Base-by-base conservation (phyloP, 345 rosid genomes). In the Salix viminalis region DNA sequence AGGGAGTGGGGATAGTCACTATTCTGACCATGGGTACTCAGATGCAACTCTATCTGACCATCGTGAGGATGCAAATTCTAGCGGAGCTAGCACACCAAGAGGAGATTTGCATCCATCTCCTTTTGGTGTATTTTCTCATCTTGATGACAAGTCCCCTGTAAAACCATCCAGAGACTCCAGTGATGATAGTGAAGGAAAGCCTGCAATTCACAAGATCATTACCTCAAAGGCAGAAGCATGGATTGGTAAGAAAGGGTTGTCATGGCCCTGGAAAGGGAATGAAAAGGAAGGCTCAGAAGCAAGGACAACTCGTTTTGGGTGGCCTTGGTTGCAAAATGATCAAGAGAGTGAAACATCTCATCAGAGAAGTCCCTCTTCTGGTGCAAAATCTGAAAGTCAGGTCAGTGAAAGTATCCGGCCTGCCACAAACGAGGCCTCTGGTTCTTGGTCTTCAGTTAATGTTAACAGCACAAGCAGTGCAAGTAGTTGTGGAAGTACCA, bases 191-290 rank as follows among this genome's bases (percentile, higher is more conserved):
- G 99, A 90, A 76, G 94, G 91, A 77, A 92, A 90, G 79, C 83
- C 90, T 72, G 81, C 91, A 30, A 86, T 91, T 79, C 93, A 83
- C 79, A 92, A 92, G 87, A 86, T 85, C 70, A 80, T 91, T 72
- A 80, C 95, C 73, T 87, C 94, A 58, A 94, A 87, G 80, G 97
- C 97, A 52, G 96, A 91, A 85, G 96, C 91, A 71, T 91, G 95
- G 96, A 89, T 96, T 79, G 90, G 84, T 75, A 92, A 86, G 90
- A 92, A 89, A 81, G 95, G 97, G 37, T 73, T 96, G 74, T 80
- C 97, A 42, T 96, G 97, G 98, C 99, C 97, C 46, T 96, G 97
- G 99, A 96, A 89, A 83, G 97, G 92, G 77, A 90, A 87, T 76
- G 99, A 89, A 82, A 87, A 52, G 75, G 98, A 90, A 79, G 89